Conservation (phyloP, 441 rosid genomes). For the Gossypium gossypioides region DNA sequence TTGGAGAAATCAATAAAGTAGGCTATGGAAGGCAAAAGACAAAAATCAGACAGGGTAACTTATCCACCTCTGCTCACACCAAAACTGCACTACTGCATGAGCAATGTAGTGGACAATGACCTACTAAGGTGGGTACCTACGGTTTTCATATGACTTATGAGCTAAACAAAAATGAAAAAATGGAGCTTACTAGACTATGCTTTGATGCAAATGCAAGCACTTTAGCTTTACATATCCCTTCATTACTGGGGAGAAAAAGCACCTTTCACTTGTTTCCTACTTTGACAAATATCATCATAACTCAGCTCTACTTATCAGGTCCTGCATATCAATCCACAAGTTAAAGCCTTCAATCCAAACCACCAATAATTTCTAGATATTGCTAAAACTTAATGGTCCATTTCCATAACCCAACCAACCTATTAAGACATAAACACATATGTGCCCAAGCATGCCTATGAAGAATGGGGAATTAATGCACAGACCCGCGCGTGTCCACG, state of each 20-base stretch:
- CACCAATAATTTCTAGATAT: slow-evolving; percentile 6
- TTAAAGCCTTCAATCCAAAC: not conserved
- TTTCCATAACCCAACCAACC: not conserved
- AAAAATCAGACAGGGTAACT: slow-evolving; percentile 11
- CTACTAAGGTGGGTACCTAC: too few relatives aligned
- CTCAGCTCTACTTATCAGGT: not conserved
- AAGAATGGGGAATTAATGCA: not conserved
- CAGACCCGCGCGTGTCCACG: too few relatives aligned
- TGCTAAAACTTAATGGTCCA: not conserved
- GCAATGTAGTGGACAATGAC: too few relatives aligned
- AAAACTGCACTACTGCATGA: too few relatives aligned
- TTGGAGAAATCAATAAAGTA: not conserved
- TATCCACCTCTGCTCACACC: not conserved
- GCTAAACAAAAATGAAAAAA: not conserved
- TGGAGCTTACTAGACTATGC: slow-evolving; percentile 1
- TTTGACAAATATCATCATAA: not conserved
- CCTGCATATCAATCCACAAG: not conserved
- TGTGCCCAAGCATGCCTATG: not conserved
- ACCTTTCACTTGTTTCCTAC: slow-evolving; percentile 1
- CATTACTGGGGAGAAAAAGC: not conserved
- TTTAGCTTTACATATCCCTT: not conserved
- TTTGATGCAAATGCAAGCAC: not conserved
- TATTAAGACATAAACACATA: not conserved
- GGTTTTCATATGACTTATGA: too few relatives aligned
- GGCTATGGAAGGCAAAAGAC: not conserved